Conservation (phyloP, 106 monocot species). For the Acanthochlamys bracteata region DNA sequence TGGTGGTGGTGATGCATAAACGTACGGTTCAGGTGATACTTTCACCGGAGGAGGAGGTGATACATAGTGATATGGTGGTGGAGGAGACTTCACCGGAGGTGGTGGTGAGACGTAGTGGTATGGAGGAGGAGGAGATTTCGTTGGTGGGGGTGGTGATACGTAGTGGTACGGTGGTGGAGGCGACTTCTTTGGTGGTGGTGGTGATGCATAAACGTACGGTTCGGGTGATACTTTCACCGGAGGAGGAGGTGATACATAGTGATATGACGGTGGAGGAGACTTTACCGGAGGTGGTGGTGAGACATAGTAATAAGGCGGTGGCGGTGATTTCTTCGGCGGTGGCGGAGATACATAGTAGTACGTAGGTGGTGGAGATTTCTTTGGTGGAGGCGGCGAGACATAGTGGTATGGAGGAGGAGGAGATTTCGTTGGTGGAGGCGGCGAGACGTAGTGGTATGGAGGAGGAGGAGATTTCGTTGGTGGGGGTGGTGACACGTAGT, state of each 20-base stretch:
- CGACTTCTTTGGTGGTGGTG: background rate
- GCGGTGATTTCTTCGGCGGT: constrained; percentile 8
- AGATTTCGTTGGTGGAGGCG: background rate
- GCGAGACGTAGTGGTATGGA: constrained; percentile 2
- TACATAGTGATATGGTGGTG: constrained; percentile 4
- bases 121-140: background rate
- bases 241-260: constrained; percentile 1
- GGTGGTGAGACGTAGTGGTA: constrained; percentile 5
- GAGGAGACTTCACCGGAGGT: background rate
- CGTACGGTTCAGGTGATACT: background rate
- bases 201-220: constrained; percentile 2
- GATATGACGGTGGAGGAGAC: background rate
- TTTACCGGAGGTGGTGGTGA: constrained; percentile 4
- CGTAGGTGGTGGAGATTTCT: background rate
- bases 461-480: constrained; percentile 12
- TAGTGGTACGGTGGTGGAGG: constrained; percentile 5
- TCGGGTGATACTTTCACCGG: background rate
- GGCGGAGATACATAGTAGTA: constrained; percentile 1
- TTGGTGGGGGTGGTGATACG: background rate
- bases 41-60: constrained; percentile 1
- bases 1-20: constrained; percentile 5
- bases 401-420: constrained; percentile 13
- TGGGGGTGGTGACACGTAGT: background rate
- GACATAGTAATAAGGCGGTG: constrained; percentile 7
- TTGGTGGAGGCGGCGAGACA: constrained; percentile 7